Evolutionary conservation across 1,139 yeast species (phyloP).

Genomic region (Geotrichum restrictum): DNA sequence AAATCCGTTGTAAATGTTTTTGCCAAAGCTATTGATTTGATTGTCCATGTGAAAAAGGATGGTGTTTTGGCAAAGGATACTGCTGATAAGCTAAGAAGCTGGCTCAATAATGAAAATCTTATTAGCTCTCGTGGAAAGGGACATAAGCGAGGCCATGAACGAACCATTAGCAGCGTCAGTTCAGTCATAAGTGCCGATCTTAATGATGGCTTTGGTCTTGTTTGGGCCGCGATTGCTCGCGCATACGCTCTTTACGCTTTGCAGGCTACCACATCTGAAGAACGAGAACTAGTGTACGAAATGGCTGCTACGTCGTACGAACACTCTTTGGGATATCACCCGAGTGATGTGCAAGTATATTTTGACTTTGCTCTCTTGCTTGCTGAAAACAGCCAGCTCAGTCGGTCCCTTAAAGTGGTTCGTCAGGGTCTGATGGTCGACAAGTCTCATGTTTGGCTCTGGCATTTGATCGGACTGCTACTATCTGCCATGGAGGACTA

Average conservation of each 20-base stretch:
- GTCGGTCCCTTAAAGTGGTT: conserved; percentile 35
- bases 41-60: conserved; percentile 25
- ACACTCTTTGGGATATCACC: conserved; percentile 26
- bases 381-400: conserved; percentile 30
- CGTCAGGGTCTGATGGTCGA: conserved; percentile 40
- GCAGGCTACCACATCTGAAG: conserved; percentile 25
- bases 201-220: conserved; percentile 22
- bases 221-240: conserved; percentile 30
- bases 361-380: conserved; percentile 34
- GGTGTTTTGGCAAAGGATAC: conserved; percentile 26
- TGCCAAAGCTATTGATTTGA: conserved; percentile 27
- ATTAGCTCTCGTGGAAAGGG: conserved; percentile 16
- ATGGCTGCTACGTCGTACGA: conserved; percentile 31
- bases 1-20: conserved; percentile 31
- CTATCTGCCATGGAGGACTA: conserved; percentile 52
- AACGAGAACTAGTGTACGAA: conserved; percentile 24
- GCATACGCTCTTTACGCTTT: conserved; percentile 30
- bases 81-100: conserved; percentile 30
- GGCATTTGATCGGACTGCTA: conserved; percentile 52
- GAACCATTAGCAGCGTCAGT: conserved; percentile 10
- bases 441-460: conserved; percentile 45
- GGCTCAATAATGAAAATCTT: conserved; percentile 26
- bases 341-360: conserved; percentile 24
- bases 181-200: conserved; percentile 15
- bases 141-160: conserved; percentile 17